phyloP scores from a whole-genome alignment of 2,329 filamentous ascomycete species.

The Lasiodiplodia theobromae region DNA sequence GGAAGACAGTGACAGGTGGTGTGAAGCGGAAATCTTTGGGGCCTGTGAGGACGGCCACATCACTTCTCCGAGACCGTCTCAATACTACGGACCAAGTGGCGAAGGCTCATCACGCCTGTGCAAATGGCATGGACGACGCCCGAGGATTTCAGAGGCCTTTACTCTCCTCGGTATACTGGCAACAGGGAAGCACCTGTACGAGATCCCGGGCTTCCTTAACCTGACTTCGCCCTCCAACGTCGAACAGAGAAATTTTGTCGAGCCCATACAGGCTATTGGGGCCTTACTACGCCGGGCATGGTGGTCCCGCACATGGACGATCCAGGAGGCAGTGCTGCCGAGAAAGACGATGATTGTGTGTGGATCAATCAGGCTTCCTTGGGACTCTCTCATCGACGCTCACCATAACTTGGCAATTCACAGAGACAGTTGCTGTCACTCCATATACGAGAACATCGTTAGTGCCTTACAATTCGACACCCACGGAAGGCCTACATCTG shows the following conservation, averaged over 20 bases:
- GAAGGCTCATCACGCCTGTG: not conserved
- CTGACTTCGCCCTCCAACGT: not conserved
- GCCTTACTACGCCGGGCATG: constrained; percentile 1
- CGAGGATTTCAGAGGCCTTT: not conserved
- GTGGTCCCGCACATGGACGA: constrained; percentile 1
- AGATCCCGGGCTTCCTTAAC: not conserved
- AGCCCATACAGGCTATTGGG: not conserved
- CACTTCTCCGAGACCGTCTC: too few relatives aligned
- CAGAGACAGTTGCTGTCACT: not conserved
- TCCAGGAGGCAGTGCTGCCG: constrained; percentile 8
- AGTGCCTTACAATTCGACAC: not conserved
- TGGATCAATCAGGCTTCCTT: not conserved
- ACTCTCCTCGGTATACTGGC: constrained; percentile 7
- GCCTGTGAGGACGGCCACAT: not conserved
- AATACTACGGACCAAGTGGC: too few relatives aligned
- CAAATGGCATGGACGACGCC: not conserved
- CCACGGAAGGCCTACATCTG: not conserved
- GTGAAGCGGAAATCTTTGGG: not conserved
- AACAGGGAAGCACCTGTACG: not conserved
- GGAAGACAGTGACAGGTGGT: not conserved
- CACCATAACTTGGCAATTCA: not conserved
- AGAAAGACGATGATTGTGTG: not conserved
- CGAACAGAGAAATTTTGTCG: not conserved
- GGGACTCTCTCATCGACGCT: not conserved
- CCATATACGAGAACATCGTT: not conserved